Conservation (phyloP, 1,284 basidiomycete species). For the Ceratorhiza oryzae-sativae region DNA sequence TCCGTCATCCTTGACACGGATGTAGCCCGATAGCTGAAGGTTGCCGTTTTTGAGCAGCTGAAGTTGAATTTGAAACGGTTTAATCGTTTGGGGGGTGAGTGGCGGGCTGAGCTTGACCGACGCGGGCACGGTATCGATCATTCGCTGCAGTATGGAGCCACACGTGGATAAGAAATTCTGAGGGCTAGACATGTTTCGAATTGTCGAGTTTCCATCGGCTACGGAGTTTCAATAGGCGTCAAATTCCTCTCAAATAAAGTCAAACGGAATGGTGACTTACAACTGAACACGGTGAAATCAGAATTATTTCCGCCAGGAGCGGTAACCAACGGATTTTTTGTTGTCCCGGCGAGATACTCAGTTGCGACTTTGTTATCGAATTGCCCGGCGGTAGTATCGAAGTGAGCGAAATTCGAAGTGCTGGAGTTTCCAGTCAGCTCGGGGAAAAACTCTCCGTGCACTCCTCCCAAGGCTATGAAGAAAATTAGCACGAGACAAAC, state of each 20-base stretch:
- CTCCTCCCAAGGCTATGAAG: background rate
- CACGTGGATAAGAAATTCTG: background rate
- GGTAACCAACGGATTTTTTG: background rate
- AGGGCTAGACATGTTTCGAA: background rate
- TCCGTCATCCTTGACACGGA: background rate
- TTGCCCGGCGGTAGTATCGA: background rate
- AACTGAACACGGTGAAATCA: background rate
- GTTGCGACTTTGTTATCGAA: background rate
- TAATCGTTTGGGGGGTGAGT: background rate
- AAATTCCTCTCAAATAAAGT: background rate
- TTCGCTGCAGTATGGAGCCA: background rate
- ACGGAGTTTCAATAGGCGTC: background rate
- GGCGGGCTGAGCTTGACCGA: background rate
- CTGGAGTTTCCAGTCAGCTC: background rate
- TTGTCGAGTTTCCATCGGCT: background rate
- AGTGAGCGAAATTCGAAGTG: background rate
- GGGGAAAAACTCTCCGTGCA: background rate
- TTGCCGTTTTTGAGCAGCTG: background rate
- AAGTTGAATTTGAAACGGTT: background rate
- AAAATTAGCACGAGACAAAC: background rate
- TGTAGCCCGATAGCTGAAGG: background rate
- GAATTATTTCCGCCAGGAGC: conserved; percentile 6
- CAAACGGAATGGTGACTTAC: background rate
- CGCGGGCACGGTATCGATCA: background rate
- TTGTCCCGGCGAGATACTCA: background rate